Percentiles rank a stretch among this genome's conserved stretches.
These are phyloP conservation scores for Pseudotulostoma volvatum DNA, from an alignment of 495 filamentous ascomycete genomes.

Conservation along the genomic window DNA sequence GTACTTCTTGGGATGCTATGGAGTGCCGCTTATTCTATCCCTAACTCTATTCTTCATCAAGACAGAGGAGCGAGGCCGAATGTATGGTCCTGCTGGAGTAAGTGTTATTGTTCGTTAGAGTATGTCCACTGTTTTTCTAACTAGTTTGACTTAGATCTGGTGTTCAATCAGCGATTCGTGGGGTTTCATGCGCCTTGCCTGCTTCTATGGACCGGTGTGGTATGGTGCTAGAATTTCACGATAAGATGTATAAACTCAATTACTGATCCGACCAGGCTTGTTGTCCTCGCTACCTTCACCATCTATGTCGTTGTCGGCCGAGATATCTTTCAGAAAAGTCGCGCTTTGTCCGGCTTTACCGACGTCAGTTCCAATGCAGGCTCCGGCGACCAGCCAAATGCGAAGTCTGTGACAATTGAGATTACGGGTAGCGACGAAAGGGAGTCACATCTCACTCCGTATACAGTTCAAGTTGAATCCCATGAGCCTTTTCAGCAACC, in stretches of 20 bases:
- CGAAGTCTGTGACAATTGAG: constrained; percentile 1
- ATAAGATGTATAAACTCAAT: not conserved
- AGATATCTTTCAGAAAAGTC: constrained; percentile 45
- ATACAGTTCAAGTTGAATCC: constrained; percentile 3
- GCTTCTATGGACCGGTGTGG: constrained; percentile 65
- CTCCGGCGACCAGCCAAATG: no score
- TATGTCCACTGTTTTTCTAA: no score
- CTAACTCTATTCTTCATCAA: constrained; percentile 42
- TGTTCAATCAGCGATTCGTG: constrained; percentile 53
- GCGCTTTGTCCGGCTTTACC: constrained; percentile 23
- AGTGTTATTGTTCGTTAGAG: constrained; percentile 1
- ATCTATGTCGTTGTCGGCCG: constrained; percentile 52
- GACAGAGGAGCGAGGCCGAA: constrained; percentile 19
- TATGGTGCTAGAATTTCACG: constrained; percentile 13
- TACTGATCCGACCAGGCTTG: constrained; percentile 18
- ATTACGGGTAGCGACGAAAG: no score
- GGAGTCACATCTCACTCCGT: no score
- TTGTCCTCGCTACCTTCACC: constrained; percentile 37
- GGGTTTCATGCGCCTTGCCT: constrained; percentile 50
- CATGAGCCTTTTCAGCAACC: not conserved
- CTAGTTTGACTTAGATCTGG: no score
- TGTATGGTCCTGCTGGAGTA: constrained; percentile 53
- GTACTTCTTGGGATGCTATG: constrained; percentile 52
- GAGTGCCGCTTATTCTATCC: constrained; percentile 46
- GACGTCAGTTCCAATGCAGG: no score